Evolutionary conservation across 2,329 filamentous ascomycete genomes (phyloP).

Genomic region (Lomentospora prolificans): DNA sequence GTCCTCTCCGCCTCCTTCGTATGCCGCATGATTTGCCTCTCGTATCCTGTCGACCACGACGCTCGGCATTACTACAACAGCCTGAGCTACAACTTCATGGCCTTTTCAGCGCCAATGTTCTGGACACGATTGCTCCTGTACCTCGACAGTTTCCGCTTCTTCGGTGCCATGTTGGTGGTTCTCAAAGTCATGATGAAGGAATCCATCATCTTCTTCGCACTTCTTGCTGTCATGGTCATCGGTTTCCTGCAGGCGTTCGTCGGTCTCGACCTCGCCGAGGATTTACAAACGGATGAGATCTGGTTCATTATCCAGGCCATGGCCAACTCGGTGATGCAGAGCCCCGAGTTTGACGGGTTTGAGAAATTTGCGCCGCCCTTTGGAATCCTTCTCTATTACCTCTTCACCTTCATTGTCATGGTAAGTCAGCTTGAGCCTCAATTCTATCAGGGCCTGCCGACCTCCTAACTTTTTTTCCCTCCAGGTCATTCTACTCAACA

Average conservation of each 20-base stretch:
- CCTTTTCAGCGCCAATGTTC: conserved; percentile 91
- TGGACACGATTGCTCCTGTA: conserved; percentile 90
- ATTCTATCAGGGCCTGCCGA: too few relatives aligned
- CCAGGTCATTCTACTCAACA: conserved; percentile 71
- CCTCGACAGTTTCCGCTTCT: conserved; percentile 88
- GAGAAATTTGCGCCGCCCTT: conserved; percentile 88
- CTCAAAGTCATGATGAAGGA: conserved; percentile 93
- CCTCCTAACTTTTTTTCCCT: neutral
- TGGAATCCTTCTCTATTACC: conserved; percentile 90
- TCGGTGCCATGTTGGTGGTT: conserved; percentile 95
- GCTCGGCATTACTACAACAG: conserved; percentile 58
- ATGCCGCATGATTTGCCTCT: conserved; percentile 68
- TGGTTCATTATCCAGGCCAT: conserved; percentile 70
- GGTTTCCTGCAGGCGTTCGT: conserved; percentile 92
- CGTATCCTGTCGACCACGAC: conserved; percentile 29
- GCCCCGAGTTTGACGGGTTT: conserved; percentile 80
- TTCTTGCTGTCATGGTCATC: conserved; percentile 72
- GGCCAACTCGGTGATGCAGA: conserved; percentile 85
- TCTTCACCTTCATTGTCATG: conserved; percentile 97
- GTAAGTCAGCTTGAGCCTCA: conserved; percentile 33
- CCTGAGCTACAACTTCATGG: conserved; percentile 87
- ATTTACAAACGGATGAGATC: conserved; percentile 58
- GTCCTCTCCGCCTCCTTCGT: conserved; percentile 71
- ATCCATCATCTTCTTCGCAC: conserved; percentile 90
- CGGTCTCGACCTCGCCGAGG: conserved; percentile 76